Evolutionary conservation across 225 moss, liverwort and hornwort species (phyloP).

Genomic region (Ulota crispa): DNA sequence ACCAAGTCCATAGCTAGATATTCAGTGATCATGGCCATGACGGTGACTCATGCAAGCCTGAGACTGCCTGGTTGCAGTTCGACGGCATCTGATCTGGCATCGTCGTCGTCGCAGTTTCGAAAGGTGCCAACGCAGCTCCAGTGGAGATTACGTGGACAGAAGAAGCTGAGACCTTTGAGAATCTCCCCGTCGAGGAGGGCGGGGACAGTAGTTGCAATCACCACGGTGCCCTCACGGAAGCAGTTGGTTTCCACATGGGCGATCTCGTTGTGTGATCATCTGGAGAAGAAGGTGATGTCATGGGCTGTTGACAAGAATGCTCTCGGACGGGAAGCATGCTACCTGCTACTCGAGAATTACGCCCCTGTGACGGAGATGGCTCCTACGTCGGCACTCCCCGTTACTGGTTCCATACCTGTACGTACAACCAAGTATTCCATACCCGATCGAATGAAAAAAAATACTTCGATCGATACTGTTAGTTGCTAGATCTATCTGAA

Average conservation of each 20-base stretch:
- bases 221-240: not conserved
- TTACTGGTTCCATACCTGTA: constrained; percentile 34
- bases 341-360: constrained; percentile 22
- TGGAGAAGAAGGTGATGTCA: constrained; percentile 30
- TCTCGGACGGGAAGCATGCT: not conserved
- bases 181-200: not conserved
- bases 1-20: not conserved
- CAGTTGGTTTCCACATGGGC: constrained; percentile 12
- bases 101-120: constrained; percentile 12
- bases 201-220: not conserved
- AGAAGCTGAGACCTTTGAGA: not conserved
- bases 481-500: not conserved
- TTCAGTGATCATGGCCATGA: not conserved
- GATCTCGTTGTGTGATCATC: constrained; percentile 15
- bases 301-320: not conserved
- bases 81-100: not conserved
- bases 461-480: not conserved
- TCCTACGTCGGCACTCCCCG: constrained; percentile 15
- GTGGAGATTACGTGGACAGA: not conserved
- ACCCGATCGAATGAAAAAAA: too few species aligned
- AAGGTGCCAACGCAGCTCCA: not conserved
- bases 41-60: not conserved
- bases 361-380: constrained; percentile 37
- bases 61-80: not conserved
- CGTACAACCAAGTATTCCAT: not conserved